These are phyloP conservation scores for Blastocystis sp. DNA, from an alignment of 352 stramenopile species.

Conservation along the genomic window DNA sequence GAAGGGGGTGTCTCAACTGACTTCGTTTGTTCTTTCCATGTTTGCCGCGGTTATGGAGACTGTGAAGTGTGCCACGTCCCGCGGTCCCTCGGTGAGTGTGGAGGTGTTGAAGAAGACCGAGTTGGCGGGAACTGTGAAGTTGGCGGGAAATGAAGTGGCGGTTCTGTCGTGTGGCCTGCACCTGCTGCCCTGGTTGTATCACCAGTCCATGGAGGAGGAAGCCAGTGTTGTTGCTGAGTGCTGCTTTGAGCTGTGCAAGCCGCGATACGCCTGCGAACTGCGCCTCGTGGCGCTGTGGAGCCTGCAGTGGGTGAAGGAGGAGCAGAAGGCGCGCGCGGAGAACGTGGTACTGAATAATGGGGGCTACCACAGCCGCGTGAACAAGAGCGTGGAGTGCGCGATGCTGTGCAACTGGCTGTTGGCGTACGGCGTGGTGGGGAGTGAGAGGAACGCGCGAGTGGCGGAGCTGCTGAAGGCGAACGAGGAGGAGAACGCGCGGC, in stretches of 20 bases:
- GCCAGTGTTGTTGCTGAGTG: neutral
- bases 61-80: neutral
- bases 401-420: neutral
- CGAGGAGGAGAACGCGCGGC: neutral
- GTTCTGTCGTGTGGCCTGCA: neutral
- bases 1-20: neutral
- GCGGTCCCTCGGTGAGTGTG: neutral
- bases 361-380: neutral
- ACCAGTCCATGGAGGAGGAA: neutral
- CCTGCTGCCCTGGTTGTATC: neutral
- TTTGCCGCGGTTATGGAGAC: neutral
- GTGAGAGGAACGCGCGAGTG: neutral
- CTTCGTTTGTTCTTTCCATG: neutral
- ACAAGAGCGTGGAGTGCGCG: neutral
- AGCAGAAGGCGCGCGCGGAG: neutral
- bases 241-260: neutral
- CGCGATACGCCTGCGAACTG: neutral
- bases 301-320: neutral
- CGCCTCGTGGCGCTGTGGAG: neutral
- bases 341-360: neutral
- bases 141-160: neutral
- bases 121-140: neutral
- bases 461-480: neutral
- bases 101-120: neutral
- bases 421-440: neutral